A percentile compares a stretch with the other conserved stretches of the same genome.
Conservation (phyloP, 2,329 filamentous ascomycete species). For the Sarocladium kiliense region DNA sequence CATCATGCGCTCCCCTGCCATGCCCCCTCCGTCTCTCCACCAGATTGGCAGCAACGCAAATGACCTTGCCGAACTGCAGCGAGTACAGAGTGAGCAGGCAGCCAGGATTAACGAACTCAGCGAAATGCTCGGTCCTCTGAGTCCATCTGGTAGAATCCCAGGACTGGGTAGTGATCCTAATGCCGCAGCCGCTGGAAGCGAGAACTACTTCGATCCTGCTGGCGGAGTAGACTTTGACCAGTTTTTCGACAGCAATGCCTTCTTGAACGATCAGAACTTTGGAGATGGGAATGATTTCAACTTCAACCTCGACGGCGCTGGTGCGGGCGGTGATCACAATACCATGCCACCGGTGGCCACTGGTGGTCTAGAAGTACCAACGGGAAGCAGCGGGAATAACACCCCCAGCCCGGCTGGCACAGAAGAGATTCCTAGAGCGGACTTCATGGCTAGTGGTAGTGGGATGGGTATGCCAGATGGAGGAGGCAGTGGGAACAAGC, state of each 20-base stretch:
- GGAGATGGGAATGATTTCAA: slow-evolving; percentile 42
- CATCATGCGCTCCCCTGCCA: slow-evolving; percentile 37
- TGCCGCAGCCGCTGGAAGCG: not conserved
- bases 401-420: slow-evolving; percentile 43
- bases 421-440: slow-evolving; percentile 44
- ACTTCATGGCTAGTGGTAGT: slow-evolving; percentile 22
- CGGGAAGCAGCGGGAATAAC: slow-evolving; percentile 15
- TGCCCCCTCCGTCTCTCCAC: slow-evolving; percentile 47
- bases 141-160: slow-evolving; percentile 73
- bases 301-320: slow-evolving; percentile 39
- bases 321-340: slow-evolving; percentile 9
- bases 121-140: slow-evolving; percentile 70
- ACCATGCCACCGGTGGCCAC: slow-evolving; percentile 6
- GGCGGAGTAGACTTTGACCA: slow-evolving; percentile 44
- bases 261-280: slow-evolving; percentile 33
- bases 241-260: slow-evolving; percentile 41
- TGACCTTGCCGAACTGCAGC: slow-evolving; percentile 74
- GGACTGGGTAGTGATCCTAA: slow-evolving; percentile 40
- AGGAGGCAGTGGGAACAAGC: slow-evolving; percentile 24
- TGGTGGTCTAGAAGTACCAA: slow-evolving; percentile 11
- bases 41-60: slow-evolving; percentile 64
- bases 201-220: slow-evolving; percentile 24
- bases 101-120: slow-evolving; percentile 71
- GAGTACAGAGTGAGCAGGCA: slow-evolving; percentile 74
- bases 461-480: slow-evolving; percentile 17